phyloP scores from a whole-genome alignment of 331 rosid genomes.

The Ulmus americana region DNA sequence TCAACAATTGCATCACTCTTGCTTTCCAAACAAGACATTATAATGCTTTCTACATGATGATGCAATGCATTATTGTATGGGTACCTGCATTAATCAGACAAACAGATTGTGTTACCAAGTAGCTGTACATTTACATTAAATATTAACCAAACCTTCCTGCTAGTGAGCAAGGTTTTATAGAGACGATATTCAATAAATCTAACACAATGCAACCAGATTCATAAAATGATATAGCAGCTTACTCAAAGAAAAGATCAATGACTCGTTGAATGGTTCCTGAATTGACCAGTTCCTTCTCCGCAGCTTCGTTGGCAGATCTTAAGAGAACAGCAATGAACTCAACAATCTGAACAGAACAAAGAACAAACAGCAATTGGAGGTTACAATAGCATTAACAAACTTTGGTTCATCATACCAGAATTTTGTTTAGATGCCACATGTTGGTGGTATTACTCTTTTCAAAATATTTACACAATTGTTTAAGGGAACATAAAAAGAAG shows the following conservation, averaged over 20 bases:
- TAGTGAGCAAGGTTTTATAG: conserved; percentile 3
- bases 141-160: conserved; percentile 10
- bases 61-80: conserved; percentile 81
- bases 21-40: conserved; percentile 82
- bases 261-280: conserved; percentile 77
- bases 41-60: conserved; percentile 86
- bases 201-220: background rate
- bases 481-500: background rate
- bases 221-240: conserved; percentile 29
- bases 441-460: background rate
- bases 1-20: conserved; percentile 56
- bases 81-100: conserved; percentile 56
- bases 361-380: background rate
- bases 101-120: conserved; percentile 7
- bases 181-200: background rate
- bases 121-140: conserved; percentile 8
- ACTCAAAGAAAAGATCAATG: conserved; percentile 95
- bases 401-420: background rate
- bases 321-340: conserved; percentile 88
- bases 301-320: conserved; percentile 68
- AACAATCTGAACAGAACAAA: conserved; percentile 56
- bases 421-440: background rate
- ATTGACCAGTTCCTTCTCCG: conserved; percentile 76
- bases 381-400: background rate
- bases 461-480: background rate